phyloP scores from a whole-genome alignment of 768 basidiomycete genomes.

The Russula brevipes region DNA sequence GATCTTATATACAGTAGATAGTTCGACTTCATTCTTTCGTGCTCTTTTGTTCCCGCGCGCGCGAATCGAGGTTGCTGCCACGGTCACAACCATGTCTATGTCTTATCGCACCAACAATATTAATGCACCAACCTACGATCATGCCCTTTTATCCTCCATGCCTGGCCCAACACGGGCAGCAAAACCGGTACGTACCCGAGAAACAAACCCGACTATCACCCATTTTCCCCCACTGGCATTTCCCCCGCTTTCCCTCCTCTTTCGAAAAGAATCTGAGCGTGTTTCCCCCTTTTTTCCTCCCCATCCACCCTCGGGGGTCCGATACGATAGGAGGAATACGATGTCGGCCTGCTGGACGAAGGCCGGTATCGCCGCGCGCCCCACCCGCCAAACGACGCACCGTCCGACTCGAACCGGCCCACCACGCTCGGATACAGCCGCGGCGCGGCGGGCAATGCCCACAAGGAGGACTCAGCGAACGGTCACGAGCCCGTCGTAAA shows the following conservation, averaged over 20 bases:
- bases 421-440: not conserved
- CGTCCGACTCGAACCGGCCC: conserved; percentile 9
- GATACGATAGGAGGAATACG: conserved; percentile 47
- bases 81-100: conserved; percentile 2
- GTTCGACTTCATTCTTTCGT: too few relatives aligned
- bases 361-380: conserved; percentile 26
- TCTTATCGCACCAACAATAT: conserved; percentile 4
- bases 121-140: conserved; percentile 27
- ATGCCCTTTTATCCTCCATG: conserved; percentile 30
- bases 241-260: too few relatives aligned
- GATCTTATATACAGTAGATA: too few relatives aligned
- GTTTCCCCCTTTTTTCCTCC: not conserved
- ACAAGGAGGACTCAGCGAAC: conserved; percentile 23
- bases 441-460: conserved; percentile 19
- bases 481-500: not conserved
- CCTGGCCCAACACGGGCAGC: conserved; percentile 31
- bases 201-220: not conserved
- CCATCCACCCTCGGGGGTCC: not conserved
- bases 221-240: not conserved
- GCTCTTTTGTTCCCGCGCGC: too few relatives aligned
- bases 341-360: conserved; percentile 39
- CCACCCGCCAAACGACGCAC: conserved; percentile 18
- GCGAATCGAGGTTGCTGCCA: too few relatives aligned
- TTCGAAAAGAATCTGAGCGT: too few relatives aligned
- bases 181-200: conserved; percentile 28